Conservation (phyloP, 2,329 filamentous ascomycete genomes). For the Zopfia rhizophila region DNA sequence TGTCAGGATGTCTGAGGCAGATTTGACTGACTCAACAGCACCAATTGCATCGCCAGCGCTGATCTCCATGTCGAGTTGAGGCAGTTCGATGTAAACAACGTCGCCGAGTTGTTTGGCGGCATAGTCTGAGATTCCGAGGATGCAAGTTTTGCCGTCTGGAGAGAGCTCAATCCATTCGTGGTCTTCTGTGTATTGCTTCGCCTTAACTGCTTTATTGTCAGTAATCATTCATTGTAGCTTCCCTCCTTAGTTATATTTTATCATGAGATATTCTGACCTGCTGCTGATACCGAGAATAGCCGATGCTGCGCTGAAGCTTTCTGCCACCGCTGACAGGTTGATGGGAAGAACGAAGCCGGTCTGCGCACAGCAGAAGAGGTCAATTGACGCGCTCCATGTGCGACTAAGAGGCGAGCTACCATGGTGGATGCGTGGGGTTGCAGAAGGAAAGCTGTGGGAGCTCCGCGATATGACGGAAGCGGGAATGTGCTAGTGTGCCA, state of each 20-base stretch:
- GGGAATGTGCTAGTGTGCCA: slow-evolving; percentile 1
- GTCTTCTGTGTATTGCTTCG: slow-evolving; percentile 93
- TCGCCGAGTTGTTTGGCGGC: slow-evolving; percentile 93
- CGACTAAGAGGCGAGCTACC: slow-evolving; percentile 46
- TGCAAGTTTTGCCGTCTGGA: slow-evolving; percentile 82
- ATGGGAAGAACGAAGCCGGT: slow-evolving; percentile 27
- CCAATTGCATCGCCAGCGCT: slow-evolving; percentile 84
- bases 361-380: slow-evolving; percentile 37
- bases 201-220: slow-evolving; percentile 60
- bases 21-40: slow-evolving; percentile 98
- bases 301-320: slow-evolving; percentile 35
- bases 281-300: slow-evolving; percentile 52
- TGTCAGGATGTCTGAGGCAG: slow-evolving; percentile 95
- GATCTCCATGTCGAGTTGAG: slow-evolving; percentile 74
- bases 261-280: slow-evolving; percentile 33
- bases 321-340: slow-evolving; percentile 39
- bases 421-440: slow-evolving; percentile 35
- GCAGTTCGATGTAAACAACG: slow-evolving; percentile 97
- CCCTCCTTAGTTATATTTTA: no score
- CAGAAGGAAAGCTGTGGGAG: slow-evolving; percentile 9
- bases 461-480: slow-evolving; percentile 8
- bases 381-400: slow-evolving; percentile 48
- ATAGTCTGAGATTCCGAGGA: slow-evolving; percentile 86
- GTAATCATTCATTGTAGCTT: slow-evolving; percentile 4
- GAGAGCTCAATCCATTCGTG: slow-evolving; percentile 98